Evolutionary conservation across 2,329 filamentous ascomycete species (phyloP), one percentile per base, ranked within the genome.

Genomic region (Penicillium sp.): DNA sequence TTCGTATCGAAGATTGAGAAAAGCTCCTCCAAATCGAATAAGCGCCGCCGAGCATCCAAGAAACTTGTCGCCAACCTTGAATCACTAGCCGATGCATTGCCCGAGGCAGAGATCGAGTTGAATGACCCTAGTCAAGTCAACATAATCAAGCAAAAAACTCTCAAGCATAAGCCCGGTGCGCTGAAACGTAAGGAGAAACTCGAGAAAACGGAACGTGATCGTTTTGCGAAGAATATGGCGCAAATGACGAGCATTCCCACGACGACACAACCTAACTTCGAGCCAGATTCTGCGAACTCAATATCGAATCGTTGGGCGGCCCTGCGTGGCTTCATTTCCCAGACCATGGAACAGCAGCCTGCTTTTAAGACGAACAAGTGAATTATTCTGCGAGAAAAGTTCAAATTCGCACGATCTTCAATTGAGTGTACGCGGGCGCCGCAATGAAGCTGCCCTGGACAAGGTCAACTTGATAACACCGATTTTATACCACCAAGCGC

Each of bases 321-420:
- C 17, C 75, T 98, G 76, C 87, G 93, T 70, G 88, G 84, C 9
- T 96, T 94, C 73, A 96, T 97, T 56, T 90, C 91, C 1, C 85
- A 89, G 47, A 97, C 92, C 1, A 92, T 97, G 88, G 92, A 97
- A 79, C 90, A 92, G 77, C 94, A 94, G 69, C 87, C 90, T 15
- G 91, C 90, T 3, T 96, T 96, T 73, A 76, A 82, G 46, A 59
- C 64, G 17, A 69, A 70, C 30, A 70, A 75, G 63, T 75, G 71
- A 70, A 69, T 38, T 21, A 5, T 21, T 8, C 46, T n/a, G 31
- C 30, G n/a, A 51, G 9, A 19, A 45, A n/a, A 38, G 23, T n/a
- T 21, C 49, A 30, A 21, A 50, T 17, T 47, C 30, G n/a, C 19
- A n/a, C n/a, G 3, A 21, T 26, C 19, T 56, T 41, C 17, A 26